Evolutionary conservation across 257 asterid species (phyloP), one percentile per base, ranked within the genome.

Genomic region (Eucommia ulmoides): DNA sequence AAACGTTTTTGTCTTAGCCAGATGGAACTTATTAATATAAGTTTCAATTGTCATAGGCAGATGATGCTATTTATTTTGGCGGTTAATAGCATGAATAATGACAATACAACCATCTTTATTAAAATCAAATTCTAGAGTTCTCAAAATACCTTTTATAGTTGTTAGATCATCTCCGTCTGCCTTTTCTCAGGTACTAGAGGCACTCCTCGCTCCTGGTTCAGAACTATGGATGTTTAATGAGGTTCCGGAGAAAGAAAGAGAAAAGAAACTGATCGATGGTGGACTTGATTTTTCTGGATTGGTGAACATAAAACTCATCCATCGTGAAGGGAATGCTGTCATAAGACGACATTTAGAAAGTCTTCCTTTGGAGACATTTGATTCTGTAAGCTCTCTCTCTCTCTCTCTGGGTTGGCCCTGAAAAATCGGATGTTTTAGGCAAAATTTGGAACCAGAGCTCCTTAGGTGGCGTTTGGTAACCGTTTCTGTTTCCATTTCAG

Each of bases 191-290:
- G 95, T 82, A 50, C 68, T 82, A 59, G 95, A 88, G 81, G 95
- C 95, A 33, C 70, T 88, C 62, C 63, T 88, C 74, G 83, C 97
- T 61, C 78, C 66, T 19, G 93, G 89, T 56, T 88, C 97, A 44
- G 87, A 88, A 58, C 71, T 88, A 64, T 88, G 95, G 95, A 82
- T 88, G 97, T 80, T 84, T 74, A 88, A 84, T 50, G 97, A 88
- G 74, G 95, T 88, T 52, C 74, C 74, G 20, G 93, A 75, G 66
- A 80, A 74, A 52, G 93, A 79, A 59, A 72, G 97, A 63, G 91
- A 82, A 53, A 71, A 45, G 50, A 88, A 73, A 75, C 65, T 88
- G 71, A 84, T 71, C n/a, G 95, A 88, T 45, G 97, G 97, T 46
- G 95, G 95, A 51, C 93, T 88, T 50, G 87, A 84, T 64, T 79